Percentiles rank a stretch among this genome's conserved stretches.
Conservation (phyloP, 371 early-diverging fungal genomes). For the Actinomucor elegans region DNA sequence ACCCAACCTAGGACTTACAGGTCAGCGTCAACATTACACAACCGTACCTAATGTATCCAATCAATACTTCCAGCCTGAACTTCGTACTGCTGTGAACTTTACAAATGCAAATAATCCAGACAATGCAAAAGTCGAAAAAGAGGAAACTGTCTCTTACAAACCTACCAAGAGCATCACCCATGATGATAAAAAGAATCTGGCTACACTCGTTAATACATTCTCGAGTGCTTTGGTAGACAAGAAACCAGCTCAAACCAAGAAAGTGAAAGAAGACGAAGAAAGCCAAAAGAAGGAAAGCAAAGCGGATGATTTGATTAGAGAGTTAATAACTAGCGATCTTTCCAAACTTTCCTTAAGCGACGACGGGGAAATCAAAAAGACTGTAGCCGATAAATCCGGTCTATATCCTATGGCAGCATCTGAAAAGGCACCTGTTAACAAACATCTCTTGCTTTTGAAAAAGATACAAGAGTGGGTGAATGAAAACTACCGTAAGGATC, state of each 20-base stretch:
- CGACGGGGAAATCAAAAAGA: background rate
- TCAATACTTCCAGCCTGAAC: conserved; percentile 29
- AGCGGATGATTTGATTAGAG: conserved; percentile 4
- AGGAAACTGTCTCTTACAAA: conserved; percentile 20
- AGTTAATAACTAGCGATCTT: conserved; percentile 15
- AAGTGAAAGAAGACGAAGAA: background rate
- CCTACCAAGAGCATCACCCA: conserved; percentile 22
- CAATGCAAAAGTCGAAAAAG: conserved; percentile 13
- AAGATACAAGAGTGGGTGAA: conserved; percentile 21
- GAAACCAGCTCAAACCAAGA: background rate
- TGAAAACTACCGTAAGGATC: conserved; percentile 11
- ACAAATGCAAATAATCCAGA: conserved; percentile 23
- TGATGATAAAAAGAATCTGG: conserved; percentile 37
- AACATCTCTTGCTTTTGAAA: conserved; percentile 13
- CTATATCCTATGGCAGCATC: conserved; percentile 11
- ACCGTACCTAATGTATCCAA: conserved; percentile 24
- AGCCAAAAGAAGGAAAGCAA: background rate
- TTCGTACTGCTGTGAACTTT: conserved; percentile 36
- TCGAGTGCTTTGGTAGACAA: conserved; percentile 9
- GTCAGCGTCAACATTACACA: conserved; percentile 39
- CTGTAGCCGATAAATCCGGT: background rate
- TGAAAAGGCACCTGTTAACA: background rate
- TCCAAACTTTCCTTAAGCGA: conserved; percentile 16
- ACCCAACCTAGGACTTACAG: conserved; percentile 13
- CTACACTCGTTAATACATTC: conserved; percentile 34